phyloP scores from a whole-genome alignment of 2,329 filamentous ascomycete species.

The Sporothrix brasiliensis region DNA sequence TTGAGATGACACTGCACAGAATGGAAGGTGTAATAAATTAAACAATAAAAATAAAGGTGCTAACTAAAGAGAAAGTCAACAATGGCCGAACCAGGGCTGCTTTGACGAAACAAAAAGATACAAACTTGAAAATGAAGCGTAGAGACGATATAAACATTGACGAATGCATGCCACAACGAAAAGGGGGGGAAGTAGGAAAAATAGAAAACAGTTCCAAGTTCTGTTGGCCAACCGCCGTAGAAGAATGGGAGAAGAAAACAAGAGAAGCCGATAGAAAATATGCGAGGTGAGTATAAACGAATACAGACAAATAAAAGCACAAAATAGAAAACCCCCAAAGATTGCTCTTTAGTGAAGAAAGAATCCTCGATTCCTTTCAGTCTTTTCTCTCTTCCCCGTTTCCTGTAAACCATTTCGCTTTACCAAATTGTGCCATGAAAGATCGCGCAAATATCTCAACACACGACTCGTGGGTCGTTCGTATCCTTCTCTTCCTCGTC shows the following conservation, averaged over 20 bases:
- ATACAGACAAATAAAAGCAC: background rate
- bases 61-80: background rate
- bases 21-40: background rate
- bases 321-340: slow-evolving; percentile 3
- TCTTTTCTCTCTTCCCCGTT: background rate
- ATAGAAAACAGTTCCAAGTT: background rate
- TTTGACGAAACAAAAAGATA: background rate
- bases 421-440: background rate
- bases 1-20: background rate
- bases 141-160: background rate
- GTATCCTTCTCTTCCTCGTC: background rate
- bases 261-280: background rate
- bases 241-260: background rate
- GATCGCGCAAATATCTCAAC: background rate
- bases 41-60: slow-evolving; percentile 1
- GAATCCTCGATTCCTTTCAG: background rate
- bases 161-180: background rate
- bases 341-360: slow-evolving; percentile 19
- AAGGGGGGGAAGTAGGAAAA: background rate
- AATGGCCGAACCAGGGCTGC: slow-evolving; percentile 7
- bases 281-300: slow-evolving; percentile 1
- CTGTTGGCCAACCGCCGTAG: slow-evolving; percentile 19
- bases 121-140: background rate
- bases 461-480: background rate
- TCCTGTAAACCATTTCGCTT: slow-evolving; percentile 1